Conservation (phyloP, 179 eudicot genomes). For the Gypsophila paniculata region DNA sequence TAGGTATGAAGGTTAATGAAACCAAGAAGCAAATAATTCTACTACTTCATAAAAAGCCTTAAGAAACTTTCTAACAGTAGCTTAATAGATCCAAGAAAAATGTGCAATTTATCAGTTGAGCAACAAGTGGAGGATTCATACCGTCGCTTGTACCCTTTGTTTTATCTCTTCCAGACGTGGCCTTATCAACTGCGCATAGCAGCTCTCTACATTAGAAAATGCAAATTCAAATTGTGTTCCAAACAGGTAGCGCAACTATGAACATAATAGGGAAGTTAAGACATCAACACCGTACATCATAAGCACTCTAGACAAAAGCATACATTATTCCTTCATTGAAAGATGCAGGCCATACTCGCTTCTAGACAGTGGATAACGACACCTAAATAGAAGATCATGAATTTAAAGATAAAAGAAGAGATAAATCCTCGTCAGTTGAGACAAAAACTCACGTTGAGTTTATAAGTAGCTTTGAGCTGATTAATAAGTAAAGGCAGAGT, state of each 20-base stretch:
- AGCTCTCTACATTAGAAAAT: slow-evolving; percentile 5
- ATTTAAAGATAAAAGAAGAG: background rate
- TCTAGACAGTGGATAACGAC: background rate
- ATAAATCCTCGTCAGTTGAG: slow-evolving; percentile 3
- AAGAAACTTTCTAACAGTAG: background rate
- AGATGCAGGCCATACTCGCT: background rate
- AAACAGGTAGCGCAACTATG: too few relatives aligned
- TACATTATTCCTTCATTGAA: background rate
- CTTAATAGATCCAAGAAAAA: slow-evolving; percentile 1
- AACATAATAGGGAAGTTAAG: background rate
- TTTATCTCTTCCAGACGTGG: slow-evolving; percentile 61
- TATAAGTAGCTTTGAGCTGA: slow-evolving; percentile 56
- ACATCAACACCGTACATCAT: background rate
- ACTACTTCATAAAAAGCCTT: background rate
- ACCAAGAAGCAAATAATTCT: background rate
- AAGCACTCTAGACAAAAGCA: background rate
- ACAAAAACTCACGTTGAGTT: slow-evolving; percentile 49
- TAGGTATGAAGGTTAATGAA: background rate
- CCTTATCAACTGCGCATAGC: slow-evolving; percentile 47
- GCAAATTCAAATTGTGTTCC: background rate
- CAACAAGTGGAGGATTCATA: slow-evolving; percentile 25
- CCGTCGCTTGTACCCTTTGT: slow-evolving; percentile 51
- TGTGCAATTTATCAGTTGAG: background rate
- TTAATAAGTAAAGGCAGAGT: slow-evolving; percentile 51
- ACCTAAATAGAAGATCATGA: background rate